phyloP scores from a whole-genome alignment of 2,329 filamentous ascomycete genomes.

The Trichoderma arundinaceum region DNA sequence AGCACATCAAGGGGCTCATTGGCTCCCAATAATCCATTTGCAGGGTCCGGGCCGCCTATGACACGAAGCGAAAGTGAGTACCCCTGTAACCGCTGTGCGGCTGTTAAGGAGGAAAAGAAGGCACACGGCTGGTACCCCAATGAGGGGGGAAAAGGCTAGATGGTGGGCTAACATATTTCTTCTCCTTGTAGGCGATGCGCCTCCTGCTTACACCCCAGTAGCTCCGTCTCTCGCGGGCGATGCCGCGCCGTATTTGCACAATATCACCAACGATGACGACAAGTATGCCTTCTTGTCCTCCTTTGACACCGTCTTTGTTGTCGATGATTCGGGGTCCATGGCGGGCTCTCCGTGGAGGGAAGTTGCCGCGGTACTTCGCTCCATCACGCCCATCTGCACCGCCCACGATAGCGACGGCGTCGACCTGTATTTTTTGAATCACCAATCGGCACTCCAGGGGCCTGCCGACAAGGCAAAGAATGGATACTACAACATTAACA shows the following conservation, averaged over 20 bases:
- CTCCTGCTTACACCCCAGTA: slow-evolving; percentile 44
- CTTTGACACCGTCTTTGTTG: slow-evolving; percentile 89
- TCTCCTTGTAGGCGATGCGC: slow-evolving; percentile 38
- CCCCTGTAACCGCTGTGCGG: not conserved
- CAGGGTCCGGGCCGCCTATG: not conserved
- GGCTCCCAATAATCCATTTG: slow-evolving; percentile 30
- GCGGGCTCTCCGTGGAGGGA: slow-evolving; percentile 76
- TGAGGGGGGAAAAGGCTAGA: not conserved
- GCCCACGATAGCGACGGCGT: slow-evolving; percentile 81
- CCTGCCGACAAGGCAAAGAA: slow-evolving; percentile 48
- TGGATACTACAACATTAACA: slow-evolving; percentile 69
- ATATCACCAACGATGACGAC: slow-evolving; percentile 60
- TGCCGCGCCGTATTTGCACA: slow-evolving; percentile 35
- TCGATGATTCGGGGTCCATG: slow-evolving; percentile 95
- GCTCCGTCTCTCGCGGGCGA: slow-evolving; percentile 29
- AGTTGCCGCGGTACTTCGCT: slow-evolving; percentile 69
- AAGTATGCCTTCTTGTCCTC: slow-evolving; percentile 74
- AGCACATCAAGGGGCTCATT: not conserved
- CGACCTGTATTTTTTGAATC: slow-evolving; percentile 90
- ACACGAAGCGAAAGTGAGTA: not conserved
- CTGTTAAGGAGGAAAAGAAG: not conserved
- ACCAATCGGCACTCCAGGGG: slow-evolving; percentile 52
- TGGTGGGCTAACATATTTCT: not conserved
- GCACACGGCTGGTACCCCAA: not conserved
- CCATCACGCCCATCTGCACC: slow-evolving; percentile 83